phyloP scores from a whole-genome alignment of 495 filamentous ascomycete genomes.

The Trichoderma parareesei region DNA sequence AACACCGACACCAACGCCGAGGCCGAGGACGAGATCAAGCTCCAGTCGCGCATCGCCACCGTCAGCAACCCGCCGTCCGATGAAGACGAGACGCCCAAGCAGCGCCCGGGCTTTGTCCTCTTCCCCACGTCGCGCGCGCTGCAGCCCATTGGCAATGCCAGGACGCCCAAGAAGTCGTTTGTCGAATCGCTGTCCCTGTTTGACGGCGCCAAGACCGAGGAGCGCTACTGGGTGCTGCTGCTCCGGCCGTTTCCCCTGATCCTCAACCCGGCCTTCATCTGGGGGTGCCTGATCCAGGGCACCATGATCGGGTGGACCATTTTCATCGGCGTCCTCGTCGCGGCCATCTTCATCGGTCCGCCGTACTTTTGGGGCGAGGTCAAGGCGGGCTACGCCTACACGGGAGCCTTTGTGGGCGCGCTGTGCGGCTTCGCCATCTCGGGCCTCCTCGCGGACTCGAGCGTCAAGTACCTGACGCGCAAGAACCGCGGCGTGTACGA shows the following conservation, averaged over 20 bases:
- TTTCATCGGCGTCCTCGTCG: slow-evolving; percentile 81
- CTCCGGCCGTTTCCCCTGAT: slow-evolving; percentile 56
- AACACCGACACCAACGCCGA: slow-evolving; percentile 50
- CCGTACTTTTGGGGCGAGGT: slow-evolving; percentile 78
- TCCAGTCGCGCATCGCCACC: background rate
- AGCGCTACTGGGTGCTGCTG: slow-evolving; percentile 54
- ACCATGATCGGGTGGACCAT: slow-evolving; percentile 92
- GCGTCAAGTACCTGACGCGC: slow-evolving; percentile 59
- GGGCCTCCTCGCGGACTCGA: slow-evolving; percentile 67
- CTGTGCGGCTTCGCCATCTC: slow-evolving; percentile 67
- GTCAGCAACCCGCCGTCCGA: background rate
- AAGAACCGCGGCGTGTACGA: slow-evolving; percentile 77
- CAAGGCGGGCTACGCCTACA: slow-evolving; percentile 80
- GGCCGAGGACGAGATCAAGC: slow-evolving; percentile 1
- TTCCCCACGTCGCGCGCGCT: slow-evolving; percentile 2
- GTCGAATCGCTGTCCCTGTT: slow-evolving; percentile 56
- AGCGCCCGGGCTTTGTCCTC: slow-evolving; percentile 1
- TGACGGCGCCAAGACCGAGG: slow-evolving; percentile 67
- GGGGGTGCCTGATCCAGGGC: slow-evolving; percentile 87
- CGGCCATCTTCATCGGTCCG: slow-evolving; percentile 69
- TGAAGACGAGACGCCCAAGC: background rate
- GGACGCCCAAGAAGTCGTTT: slow-evolving; percentile 43
- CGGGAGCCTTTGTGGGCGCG: slow-evolving; percentile 77
- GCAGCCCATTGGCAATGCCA: slow-evolving; percentile 5
- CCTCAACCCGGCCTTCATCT: slow-evolving; percentile 77